Evolutionary conservation across 2,329 filamentous ascomycete genomes (phyloP), one percentile per base, ranked within the genome.

Genomic region (Colletotrichum somersetense): DNA sequence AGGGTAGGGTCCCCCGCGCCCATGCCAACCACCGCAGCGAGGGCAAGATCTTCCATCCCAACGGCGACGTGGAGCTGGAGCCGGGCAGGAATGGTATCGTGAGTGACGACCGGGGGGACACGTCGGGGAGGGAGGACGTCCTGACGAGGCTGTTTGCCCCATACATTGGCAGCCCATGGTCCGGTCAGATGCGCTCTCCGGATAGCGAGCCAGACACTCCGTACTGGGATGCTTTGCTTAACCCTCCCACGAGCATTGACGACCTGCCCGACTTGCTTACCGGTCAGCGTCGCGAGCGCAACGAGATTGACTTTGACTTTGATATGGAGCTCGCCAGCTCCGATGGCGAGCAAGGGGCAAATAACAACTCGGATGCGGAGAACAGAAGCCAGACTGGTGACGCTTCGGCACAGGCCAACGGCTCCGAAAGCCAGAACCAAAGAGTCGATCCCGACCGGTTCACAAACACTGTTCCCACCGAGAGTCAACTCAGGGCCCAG

Each of bases 1-100:
- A 93, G 72, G 91, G 91, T 1, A 85, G 87, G 67, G 90, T 93
- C 23, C 91, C 92, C 2, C 81, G 86, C 0, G 90, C 89, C 18
- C 91, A 93, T 69, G 82, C 85, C 40, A 86, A 86, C n/a, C 85
- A 89, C 66, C 85, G 82, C 14, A 88, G 90, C 59, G 88, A 93
- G 75, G 93, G 92, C 67, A 95, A 95, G 78, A 83, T 86, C n/a
- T 83, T 86, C 55, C 87, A 88, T 62, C 80, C 83, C 5, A 88
- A 91, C 73, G 92, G 92, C 1, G 91, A 92, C 59, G 84, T 92
- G 67, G 85, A 91, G 53, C 83, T 95, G 18, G 82, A 86, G 1
- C 88, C 92, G 72, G 89, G 88, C 10, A 86, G 86, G 30, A 79
- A 78, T 56, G 85, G 88, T 1, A 87, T 90, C 5, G 84, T 93